phyloP scores from a whole-genome alignment of 768 basidiomycete genomes.

The Agaricus subrufescens region DNA sequence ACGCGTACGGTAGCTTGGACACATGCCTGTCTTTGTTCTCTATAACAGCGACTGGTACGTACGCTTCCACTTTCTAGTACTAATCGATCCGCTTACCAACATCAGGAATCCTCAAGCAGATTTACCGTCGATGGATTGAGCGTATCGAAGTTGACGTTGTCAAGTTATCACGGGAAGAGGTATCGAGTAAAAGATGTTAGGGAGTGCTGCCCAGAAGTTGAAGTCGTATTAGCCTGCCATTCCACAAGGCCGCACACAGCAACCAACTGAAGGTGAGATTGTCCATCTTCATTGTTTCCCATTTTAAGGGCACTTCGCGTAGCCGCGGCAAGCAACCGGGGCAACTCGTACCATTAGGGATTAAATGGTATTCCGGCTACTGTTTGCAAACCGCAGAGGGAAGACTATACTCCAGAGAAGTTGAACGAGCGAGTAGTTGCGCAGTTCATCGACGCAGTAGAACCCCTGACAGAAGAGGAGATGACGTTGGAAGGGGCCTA shows the following conservation, averaged over 20 bases:
- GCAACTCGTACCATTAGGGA: conserved; percentile 30
- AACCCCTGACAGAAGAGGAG: conserved; percentile 88
- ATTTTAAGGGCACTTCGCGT: no score
- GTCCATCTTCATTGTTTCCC: no score
- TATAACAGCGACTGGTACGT: conserved; percentile 94
- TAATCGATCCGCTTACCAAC: not conserved
- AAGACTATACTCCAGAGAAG: conserved; percentile 39
- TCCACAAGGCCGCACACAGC: conserved; percentile 48
- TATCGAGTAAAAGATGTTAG: no score
- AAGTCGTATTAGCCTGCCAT: conserved; percentile 59
- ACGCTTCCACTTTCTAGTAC: not conserved
- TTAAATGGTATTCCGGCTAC: conserved; percentile 64
- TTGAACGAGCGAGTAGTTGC: conserved; percentile 74
- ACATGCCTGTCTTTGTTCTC: conserved; percentile 93
- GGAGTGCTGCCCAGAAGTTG: no score
- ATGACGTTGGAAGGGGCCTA: conserved; percentile 74
- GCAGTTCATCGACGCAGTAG: conserved; percentile 92
- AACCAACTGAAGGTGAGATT: no score
- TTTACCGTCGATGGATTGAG: no score
- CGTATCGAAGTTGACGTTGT: conserved; percentile 65
- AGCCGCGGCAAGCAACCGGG: no score
- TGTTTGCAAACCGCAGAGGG: conserved; percentile 47
- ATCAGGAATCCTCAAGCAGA: conserved; percentile 59
- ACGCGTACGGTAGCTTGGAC: conserved; percentile 94
- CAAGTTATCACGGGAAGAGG: conserved; percentile 58